Base-by-base conservation (phyloP, 176 grass and related monocot genomes). In the Puya raimondii region DNA sequence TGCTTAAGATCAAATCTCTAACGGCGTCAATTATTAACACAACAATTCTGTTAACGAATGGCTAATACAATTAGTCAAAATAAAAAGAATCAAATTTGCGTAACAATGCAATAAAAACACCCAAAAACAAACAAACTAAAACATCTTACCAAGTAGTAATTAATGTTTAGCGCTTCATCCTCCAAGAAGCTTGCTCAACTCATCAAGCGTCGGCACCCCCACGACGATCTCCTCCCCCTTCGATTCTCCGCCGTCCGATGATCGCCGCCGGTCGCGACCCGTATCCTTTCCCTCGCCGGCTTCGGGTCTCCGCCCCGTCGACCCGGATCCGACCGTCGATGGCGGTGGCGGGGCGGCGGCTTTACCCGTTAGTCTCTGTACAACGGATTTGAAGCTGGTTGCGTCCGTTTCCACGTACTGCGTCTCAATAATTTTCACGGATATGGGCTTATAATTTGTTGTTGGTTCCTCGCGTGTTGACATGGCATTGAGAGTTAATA, bases 401-500 rank as follows among this genome's bases (percentile, higher is more conserved):
- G 53, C 81, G 67, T 76, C 74, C 5, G 88, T 85, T 70, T 91
- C 81, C 10, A 91, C 72, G 75, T 72, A 91, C 76, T 75, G 52
- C 73, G 88, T 91, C 81, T 91, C 88, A 75, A 91, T 76, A 68
- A 82, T 87, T 84, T 81, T 91, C 78, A 91, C 81, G 3, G 20
- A 76, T 78, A 86, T 26, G 0, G 63, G 67, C 42, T 81, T 81
- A n/a, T n/a, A n/a, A n/a, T n/a, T n/a, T n/a, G n/a, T n/a, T 2
- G 25, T 26, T 1, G 51, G 42, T 13, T 76, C 49, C 21, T 82
- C 81, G n/a, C 56, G 84, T 42, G 83, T 18, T 61, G 17, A n/a
- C 4, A 22, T 61, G 56, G 65, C 10, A 42, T 66, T 9, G 12
- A 7, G 9, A 11, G 27, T 14, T 0, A 7, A 0, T 42, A 2